Evolutionary conservation across 2,329 filamentous ascomycete species (phyloP), one percentile per base, ranked within the genome.

Genomic region (Aspergillus puulaauensis): DNA sequence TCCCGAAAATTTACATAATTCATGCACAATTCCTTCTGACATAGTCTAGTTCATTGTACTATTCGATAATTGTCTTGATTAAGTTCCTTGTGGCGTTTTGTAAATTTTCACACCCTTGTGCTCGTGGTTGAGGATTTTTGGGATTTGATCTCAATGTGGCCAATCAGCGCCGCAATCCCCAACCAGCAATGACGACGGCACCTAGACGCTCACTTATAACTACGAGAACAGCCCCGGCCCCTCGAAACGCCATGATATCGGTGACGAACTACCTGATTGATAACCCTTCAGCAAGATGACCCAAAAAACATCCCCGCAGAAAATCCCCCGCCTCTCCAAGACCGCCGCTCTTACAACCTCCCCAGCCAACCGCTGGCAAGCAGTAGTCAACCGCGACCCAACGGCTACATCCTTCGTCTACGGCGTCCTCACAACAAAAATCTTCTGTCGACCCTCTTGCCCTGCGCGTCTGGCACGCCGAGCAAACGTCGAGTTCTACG

Each of bases 371-470:
- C 71, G 77, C 58, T 77, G 77, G 77, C 69, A 70, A 63, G 80
- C 80, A 57, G 71, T 82, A 44, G 70, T 74, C 47, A 72, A 69
- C 54, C 77, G 80, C 49, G 77, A 82, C 59, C 53, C 74, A 27
- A 68, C 71, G 19, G 76, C 77, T 19, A 75, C 77, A 52, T 70
- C 70, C 31, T 86, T 86, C 69, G 75, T 85, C 60, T 86, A 86
- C 72, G 78, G 74, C 17, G 82, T 86, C n/a, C 75, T 77, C 53
- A 82, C 81, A 0, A 86, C 83, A 3, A 76, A 74, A 45, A 83
- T 84, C 51, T 85, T 82, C 68, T 86, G 83, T 64, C 78, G 82
- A 1, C 82, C 82, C 2, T 81, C 77, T 3, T 86, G 83, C 56
- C 75, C 79, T 1, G 80, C 82, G 3, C 81, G 85, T n/a, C 79